Evolutionary conservation across 306 rosid genomes (phyloP), one percentile per base, ranked within the genome.

Genomic region (Vachellia pachyceras): DNA sequence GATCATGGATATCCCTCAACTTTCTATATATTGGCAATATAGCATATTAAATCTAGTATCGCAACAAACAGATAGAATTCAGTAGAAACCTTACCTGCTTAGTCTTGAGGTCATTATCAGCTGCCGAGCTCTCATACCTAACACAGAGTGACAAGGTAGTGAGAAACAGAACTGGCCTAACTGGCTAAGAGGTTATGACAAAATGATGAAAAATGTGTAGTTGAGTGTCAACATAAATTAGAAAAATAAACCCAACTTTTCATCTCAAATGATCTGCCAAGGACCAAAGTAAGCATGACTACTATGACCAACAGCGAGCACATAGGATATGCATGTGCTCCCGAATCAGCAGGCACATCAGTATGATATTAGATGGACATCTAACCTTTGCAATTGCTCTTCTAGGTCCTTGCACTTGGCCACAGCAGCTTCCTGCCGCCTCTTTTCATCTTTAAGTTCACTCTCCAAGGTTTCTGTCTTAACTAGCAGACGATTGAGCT

Each of bases 381-480:
- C 92, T 85, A 79, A 96, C 99, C 98, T 92, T 84, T 89, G 89
- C 82, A 93, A 64, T 74, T 90, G 91, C 84, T 90, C 97, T 88
- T 93, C 92, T 80, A 96, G 94, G 82, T 94, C 94, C 76, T 66
- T 83, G 85, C 87, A 88, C 87, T 85, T 93, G 50, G 81, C 82
- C 85, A 90, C 85, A 77, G 97, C 80, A 74, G 88, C 92, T 74
- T 88, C 91, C 76, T 89, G 92, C 73, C 78, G 86, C 79, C 66
- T 86, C 90, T 90, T 92, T 85, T 96, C 99, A 55, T 86, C 97
- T 80, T 84, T 84, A 60, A 96, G 95, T 81, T 94, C 97, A 73
- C 70, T 83, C 65, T 96, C 97, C 61, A 94, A 82, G 74, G 88
- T 83, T 75, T 89, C 97, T 41, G 90, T 83, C 90, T 90, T 96